These are phyloP conservation scores for Sporothrix curviconia DNA, from an alignment of 2,329 filamentous ascomycete species.

Conservation along the genomic window DNA sequence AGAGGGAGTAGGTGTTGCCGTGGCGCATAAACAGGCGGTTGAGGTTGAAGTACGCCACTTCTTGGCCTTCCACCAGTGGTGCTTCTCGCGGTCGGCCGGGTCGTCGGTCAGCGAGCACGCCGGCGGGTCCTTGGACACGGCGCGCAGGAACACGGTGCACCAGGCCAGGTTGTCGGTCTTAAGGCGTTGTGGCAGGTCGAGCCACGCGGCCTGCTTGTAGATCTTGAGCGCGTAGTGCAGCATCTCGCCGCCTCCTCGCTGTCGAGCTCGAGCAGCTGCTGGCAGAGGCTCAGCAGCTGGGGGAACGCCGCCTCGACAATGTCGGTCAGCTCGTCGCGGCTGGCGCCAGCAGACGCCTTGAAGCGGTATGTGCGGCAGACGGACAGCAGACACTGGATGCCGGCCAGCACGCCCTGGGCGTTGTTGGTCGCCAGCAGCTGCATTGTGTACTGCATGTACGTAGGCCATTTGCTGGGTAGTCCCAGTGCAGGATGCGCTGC, in stretches of 20 bases:
- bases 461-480: conserved; percentile 94
- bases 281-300: conserved; percentile 77
- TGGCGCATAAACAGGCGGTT: conserved; percentile 96
- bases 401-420: conserved; percentile 80
- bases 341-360: conserved; percentile 71
- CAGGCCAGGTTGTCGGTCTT: conserved; percentile 84
- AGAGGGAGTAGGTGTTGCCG: conserved; percentile 73
- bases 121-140: conserved; percentile 79
- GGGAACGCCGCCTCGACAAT: conserved; percentile 91
- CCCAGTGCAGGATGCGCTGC: conserved; percentile 90
- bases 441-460: conserved; percentile 87
- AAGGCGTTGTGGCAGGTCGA: conserved; percentile 73
- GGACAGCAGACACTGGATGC: conserved; percentile 85
- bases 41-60: conserved; percentile 98
- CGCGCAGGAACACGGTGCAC: conserved; percentile 90
- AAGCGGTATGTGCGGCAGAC: conserved; percentile 95
- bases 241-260: conserved; percentile 94
- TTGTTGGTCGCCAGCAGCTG: conserved; percentile 84
- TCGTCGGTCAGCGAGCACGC: conserved; percentile 72
- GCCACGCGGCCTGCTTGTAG: conserved; percentile 97
- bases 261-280: conserved; percentile 80
- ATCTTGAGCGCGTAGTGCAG: conserved; percentile 89
- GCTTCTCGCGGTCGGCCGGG: conserved; percentile 76
- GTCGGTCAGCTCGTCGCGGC: conserved; percentile 80
- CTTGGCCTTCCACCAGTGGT: conserved; percentile 99